Evolutionary conservation across 176 grass and related monocot genomes (phyloP), one percentile per base, ranked within the genome.

Genomic region (Musa beccarii): DNA sequence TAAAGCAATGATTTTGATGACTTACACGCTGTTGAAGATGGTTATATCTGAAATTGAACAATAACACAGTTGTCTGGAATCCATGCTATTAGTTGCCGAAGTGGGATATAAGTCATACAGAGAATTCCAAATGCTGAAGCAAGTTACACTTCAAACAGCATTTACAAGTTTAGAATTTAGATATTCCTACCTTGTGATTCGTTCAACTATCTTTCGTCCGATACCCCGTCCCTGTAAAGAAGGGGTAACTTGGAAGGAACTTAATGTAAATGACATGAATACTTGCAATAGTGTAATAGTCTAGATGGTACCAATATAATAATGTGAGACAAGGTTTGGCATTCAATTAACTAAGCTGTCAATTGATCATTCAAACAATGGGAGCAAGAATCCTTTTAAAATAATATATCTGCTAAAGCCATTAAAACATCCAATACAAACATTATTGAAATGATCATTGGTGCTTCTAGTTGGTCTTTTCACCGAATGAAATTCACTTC

Each of bases 171-270:
- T 17, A 64, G 10, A 50, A 74, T 52, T 63, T 22, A 66, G 8
- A 76, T 17, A 28, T 1, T 26, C 11, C 59, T 87, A 97, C 93
- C 86, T 93, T 75, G 84, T 73, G 64, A 98, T 98, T 84, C 79
- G 93, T 49, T 87, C 70, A 80, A 98, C 59, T 82, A 98, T 98
- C 78, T 81, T 93, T 81, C 13, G 78, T 59, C 94, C 94, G 75
- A 98, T 93, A 21, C 94, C 88, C 82, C 84, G 92, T 72, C 90
- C 91, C 68, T 85, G 83, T 54, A 93, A 53, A 64, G 80, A 82
- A 14, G 94, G 94, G 83, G 81, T 87, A 83, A 98, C 94, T 88
- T 98, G 88, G 63, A 90, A 90, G 16, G 81, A 78, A 87, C 86
- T 90, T 81, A 90, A 84, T 22, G 85, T 77, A 85, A 85, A 80